Conservation (phyloP, 148 eudicot species). For the Rheum nobile region DNA sequence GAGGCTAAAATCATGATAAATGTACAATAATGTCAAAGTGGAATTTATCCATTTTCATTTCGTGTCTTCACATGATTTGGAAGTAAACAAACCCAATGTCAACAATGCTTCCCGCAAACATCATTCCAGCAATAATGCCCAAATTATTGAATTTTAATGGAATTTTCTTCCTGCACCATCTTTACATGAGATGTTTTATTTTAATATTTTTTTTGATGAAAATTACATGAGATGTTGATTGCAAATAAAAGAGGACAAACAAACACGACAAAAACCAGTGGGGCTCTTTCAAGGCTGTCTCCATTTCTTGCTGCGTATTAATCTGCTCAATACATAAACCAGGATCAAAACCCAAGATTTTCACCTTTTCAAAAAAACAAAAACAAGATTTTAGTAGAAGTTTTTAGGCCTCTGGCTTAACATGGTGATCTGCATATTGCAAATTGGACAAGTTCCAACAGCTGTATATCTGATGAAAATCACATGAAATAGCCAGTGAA, state of each 20-base stretch:
- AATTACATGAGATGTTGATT: background rate
- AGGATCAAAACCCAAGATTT: background rate
- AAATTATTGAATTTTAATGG: background rate
- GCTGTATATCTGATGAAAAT: background rate
- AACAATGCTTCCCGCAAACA: background rate
- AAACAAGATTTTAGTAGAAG: background rate
- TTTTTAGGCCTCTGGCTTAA: background rate
- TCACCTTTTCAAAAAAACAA: too few species aligned
- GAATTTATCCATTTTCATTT: background rate
- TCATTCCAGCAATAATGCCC: constrained; percentile 2
- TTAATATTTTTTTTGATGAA: too few species aligned
- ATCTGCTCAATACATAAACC: background rate
- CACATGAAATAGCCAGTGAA: background rate
- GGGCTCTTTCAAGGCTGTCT: background rate
- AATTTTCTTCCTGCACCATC: background rate
- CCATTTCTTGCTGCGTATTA: background rate
- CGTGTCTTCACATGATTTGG: too few species aligned
- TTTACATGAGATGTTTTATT: background rate
- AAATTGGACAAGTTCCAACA: constrained; percentile 2
- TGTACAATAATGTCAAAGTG: background rate
- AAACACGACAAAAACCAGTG: background rate
- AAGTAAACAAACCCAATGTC: too few species aligned
- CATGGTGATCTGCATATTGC: background rate
- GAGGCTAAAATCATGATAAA: background rate
- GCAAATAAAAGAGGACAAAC: background rate